Base-by-base conservation (phyloP, 768 basidiomycete genomes). In the Tylopilus balloui region DNA sequence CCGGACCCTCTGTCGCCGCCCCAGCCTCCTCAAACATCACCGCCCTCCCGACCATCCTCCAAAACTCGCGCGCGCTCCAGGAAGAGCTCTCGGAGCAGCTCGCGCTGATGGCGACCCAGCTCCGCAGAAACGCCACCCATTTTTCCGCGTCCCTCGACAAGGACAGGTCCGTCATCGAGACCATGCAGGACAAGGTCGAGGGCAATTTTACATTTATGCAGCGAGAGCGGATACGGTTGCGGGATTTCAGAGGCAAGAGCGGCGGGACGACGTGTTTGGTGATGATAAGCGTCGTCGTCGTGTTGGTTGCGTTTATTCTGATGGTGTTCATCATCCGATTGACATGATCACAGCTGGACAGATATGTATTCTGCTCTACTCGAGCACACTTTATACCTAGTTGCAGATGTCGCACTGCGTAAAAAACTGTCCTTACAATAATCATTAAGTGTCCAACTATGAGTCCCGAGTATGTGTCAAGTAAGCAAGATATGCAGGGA, bases 31-130 rank as follows among this genome's bases (percentile, higher is more conserved):
- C 72, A 12, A 62, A 67, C 4, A 49, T 69, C 28, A 69, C 68
- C 15, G 58, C 69, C 19, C 55, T 64, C 19, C 71, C 73, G 4
- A 68, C 72, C 4, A 71, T 74, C 58, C 67, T 78, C 20, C 76
- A 80, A 57, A 77, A 79, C 51, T 79, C 84, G n/a, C 76, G 65
- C 29, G 73, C 76, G 1, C 69, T 86, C 3, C 92, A 94, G 21
- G 79, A 89, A 43, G 80, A 88, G 20, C 79, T 94, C 40, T 77
- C 87, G 0, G 72, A 73, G 9, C 85, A 90, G 59, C 79, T 94
- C 21, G 83, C 82, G 1, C 67, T 80, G 48, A 97, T 98, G 94
- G 91, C 92, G 1, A 73, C 81, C 10, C 91, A 92, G 62, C 80
- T 98, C 42, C 89, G 88, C 58, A 75, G 80, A 20, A 95, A 95